These are phyloP conservation scores for Amanita polypyramis DNA, from an alignment of 768 basidiomycete species.

Conservation along the genomic window DNA sequence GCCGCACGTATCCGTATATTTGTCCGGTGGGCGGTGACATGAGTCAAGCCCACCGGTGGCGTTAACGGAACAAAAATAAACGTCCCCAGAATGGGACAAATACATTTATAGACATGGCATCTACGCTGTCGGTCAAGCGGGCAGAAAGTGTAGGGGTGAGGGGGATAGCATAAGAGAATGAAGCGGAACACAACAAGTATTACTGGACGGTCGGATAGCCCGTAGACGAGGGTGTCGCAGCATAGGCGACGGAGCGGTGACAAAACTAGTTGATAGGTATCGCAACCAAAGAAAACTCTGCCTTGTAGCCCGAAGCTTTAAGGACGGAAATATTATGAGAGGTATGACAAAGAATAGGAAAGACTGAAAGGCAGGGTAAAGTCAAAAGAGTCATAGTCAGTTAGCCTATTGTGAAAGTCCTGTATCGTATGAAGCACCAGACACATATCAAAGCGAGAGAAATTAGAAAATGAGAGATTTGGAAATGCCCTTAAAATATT, in stretches of 20 bases:
- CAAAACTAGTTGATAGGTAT: neutral
- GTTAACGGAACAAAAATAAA: too few relatives aligned
- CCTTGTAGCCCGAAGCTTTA: neutral
- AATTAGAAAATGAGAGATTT: too few relatives aligned
- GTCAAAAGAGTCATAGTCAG: neutral
- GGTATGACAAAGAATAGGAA: neutral
- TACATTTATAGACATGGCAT: too few relatives aligned
- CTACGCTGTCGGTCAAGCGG: too few relatives aligned
- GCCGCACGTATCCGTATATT: too few relatives aligned
- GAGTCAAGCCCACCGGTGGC: too few relatives aligned
- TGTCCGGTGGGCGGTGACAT: too few relatives aligned
- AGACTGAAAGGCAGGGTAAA: neutral
- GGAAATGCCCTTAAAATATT: too few relatives aligned
- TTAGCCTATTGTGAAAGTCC: neutral
- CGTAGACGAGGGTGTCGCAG: neutral
- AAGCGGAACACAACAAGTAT: too few relatives aligned
- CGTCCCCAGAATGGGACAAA: too few relatives aligned
- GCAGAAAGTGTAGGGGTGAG: too few relatives aligned
- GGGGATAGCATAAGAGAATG: too few relatives aligned
- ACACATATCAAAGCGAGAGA: neutral
- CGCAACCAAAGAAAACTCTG: neutral
- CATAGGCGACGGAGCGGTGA: neutral
- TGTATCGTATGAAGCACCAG: neutral
- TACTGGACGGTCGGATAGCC: neutral
- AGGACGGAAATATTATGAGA: neutral